A percentile compares a stretch with the other conserved stretches of the same genome.
Evolutionary conservation across 2,329 filamentous ascomycete species (phyloP).

Genomic region (Fonsecaea multimorphosa): DNA sequence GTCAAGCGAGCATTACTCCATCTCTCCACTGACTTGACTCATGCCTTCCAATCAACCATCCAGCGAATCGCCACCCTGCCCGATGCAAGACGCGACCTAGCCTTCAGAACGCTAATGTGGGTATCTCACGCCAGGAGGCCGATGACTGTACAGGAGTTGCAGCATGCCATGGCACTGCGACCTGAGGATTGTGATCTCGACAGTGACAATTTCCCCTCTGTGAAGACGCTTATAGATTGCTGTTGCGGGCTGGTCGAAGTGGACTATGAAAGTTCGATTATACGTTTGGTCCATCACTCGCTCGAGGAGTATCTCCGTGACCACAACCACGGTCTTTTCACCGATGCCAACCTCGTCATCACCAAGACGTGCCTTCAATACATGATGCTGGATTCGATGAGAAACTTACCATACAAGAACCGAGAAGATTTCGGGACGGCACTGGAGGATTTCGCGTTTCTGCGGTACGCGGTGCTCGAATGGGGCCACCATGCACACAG

Average conservation of each 20-base stretch:
- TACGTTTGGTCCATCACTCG: conserved; percentile 47
- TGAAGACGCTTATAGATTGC: conserved; percentile 38
- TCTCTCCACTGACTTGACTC: conserved; percentile 39
- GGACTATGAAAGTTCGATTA: conserved; percentile 42
- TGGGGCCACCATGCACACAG: conserved; percentile 36
- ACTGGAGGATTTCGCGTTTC: conserved; percentile 31
- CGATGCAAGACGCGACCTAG: conserved; percentile 38
- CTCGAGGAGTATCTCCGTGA: conserved; percentile 44
- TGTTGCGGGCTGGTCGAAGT: conserved; percentile 46
- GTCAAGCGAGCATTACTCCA: conserved; percentile 40
- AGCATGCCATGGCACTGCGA: conserved; percentile 43
- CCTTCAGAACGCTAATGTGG: conserved; percentile 42
- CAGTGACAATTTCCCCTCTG: conserved; percentile 39
- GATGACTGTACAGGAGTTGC: conserved; percentile 41
- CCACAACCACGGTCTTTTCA: conserved; percentile 44
- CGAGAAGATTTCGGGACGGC: conserved; percentile 18
- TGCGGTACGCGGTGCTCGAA: conserved; percentile 36
- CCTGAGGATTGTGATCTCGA: conserved; percentile 39
- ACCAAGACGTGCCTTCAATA: conserved; percentile 36
- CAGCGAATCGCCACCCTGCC: conserved; percentile 40
- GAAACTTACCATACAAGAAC: conserved; percentile 25
- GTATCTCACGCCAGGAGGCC: conserved; percentile 42
- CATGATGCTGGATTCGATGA: conserved; percentile 27
- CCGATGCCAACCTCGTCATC: conserved; percentile 41
- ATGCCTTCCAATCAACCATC: conserved; percentile 42